A percentile compares a stretch with the other conserved stretches of the same genome.
Conservation (phyloP, 441 rosid species). For the Gossypium gossypioides region DNA sequence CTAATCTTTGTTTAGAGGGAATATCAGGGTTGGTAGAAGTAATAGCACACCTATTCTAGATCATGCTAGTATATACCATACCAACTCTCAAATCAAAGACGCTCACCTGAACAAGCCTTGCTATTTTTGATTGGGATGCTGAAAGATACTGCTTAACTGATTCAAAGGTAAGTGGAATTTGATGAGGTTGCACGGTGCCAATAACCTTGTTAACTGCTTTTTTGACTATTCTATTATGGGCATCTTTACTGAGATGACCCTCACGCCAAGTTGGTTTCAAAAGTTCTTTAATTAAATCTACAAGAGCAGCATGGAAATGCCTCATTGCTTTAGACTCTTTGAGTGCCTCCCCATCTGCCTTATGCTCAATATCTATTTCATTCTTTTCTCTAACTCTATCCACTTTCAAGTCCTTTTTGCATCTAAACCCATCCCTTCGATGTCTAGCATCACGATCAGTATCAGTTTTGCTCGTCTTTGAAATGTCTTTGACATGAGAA, state of each 20-base stretch:
- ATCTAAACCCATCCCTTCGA: constrained; percentile 30
- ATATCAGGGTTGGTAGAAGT: background rate
- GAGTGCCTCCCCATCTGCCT: constrained; percentile 29
- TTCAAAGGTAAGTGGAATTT: constrained; percentile 49
- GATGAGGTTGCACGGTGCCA: constrained; percentile 45
- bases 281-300: constrained; percentile 58
- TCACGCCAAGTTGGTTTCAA: constrained; percentile 78
- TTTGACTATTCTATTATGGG: constrained; percentile 66
- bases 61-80: background rate
- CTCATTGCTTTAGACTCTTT: constrained; percentile 44
- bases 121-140: constrained; percentile 42
- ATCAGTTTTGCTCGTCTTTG: constrained; percentile 25
- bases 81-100: constrained; percentile 11
- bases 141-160: constrained; percentile 56
- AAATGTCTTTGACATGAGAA: constrained; percentile 28
- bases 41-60: background rate
- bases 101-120: constrained; percentile 80
- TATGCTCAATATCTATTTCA: constrained; percentile 36
- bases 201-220: constrained; percentile 71
- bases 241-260: constrained; percentile 72
- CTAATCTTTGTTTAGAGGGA: background rate
- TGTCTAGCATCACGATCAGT: constrained; percentile 25
- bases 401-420: constrained; percentile 24
- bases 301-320: constrained; percentile 52
- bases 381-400: constrained; percentile 25